A percentile compares a stretch with the other conserved stretches of the same genome.
Conservation (phyloP, 1,284 basidiomycete genomes). For the Ganoderma lucidum region DNA sequence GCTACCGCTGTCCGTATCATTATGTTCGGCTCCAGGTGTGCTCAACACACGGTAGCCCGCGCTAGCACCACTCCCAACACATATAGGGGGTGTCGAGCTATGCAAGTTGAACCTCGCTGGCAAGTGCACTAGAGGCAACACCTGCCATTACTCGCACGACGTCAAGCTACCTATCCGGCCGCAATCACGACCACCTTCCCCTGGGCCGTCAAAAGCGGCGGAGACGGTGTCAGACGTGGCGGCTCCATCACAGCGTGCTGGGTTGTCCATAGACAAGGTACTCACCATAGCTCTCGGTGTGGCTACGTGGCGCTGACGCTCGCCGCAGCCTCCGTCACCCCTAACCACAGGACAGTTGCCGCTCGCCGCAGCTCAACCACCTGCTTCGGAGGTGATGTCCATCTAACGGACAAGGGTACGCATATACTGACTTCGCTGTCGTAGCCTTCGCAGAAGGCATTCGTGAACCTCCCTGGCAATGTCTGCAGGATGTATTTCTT, state of each 20-base stretch:
- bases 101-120: conserved; percentile 25
- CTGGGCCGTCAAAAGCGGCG: background rate
- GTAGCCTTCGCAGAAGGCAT: background rate
- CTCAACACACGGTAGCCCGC: background rate
- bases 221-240: background rate
- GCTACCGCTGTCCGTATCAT: no score
- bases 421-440: background rate
- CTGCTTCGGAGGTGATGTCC: background rate
- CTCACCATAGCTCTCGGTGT: background rate
- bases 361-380: background rate
- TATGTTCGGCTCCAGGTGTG: background rate
- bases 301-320: background rate
- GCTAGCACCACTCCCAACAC: background rate
- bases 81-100: conserved; percentile 9
- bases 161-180: background rate
- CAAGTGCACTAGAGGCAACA: conserved; percentile 17
- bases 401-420: background rate
- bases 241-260: background rate
- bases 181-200: background rate
- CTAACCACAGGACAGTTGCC: background rate
- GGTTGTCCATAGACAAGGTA: background rate
- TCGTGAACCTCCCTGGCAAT: background rate
- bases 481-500: conserved; percentile 22
- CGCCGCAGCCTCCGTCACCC: background rate
- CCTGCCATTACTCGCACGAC: conserved; percentile 22